A percentile compares a stretch with the other conserved stretches of the same genome.
Conservation (phyloP, 176 grass and related monocot species). For the Saccharum officinarum region DNA sequence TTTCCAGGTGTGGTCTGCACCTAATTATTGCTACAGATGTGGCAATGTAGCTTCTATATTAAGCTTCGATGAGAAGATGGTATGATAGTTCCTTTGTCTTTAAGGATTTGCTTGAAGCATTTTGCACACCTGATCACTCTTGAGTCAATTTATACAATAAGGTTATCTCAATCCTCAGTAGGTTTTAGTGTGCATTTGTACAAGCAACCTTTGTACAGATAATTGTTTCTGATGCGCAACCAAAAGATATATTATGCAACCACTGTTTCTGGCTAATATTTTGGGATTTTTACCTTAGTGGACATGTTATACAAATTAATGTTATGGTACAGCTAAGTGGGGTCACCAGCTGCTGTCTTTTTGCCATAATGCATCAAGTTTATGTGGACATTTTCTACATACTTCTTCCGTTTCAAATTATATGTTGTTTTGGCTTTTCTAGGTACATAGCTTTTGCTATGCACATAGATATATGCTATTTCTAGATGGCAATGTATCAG, state of each 20-base stretch:
- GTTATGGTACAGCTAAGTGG: neutral
- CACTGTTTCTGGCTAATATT: neutral
- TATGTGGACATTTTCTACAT: neutral
- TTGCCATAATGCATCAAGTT: neutral
- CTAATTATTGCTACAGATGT: conserved; percentile 99
- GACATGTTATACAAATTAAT: neutral
- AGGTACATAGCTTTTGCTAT: no score
- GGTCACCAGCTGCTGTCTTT: neutral
- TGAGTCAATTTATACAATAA: neutral
- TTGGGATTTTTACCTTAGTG: neutral
- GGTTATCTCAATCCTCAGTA: neutral
- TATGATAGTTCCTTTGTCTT: conserved; percentile 32
- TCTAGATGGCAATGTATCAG: no score
- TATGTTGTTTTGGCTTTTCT: no score
- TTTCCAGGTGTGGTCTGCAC: conserved; percentile 92
- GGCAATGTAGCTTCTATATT: conserved; percentile 98
- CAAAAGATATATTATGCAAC: neutral
- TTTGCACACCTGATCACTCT: neutral
- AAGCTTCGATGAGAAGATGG: conserved; percentile 97
- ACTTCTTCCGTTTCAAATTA: neutral
- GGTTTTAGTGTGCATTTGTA: neutral
- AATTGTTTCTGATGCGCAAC: neutral
- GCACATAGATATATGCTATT: no score
- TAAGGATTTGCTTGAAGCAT: conserved; percentile 2
- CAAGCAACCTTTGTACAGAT: neutral